Conservation (phyloP, 805 yeast species). For the Candida montana region DNA sequence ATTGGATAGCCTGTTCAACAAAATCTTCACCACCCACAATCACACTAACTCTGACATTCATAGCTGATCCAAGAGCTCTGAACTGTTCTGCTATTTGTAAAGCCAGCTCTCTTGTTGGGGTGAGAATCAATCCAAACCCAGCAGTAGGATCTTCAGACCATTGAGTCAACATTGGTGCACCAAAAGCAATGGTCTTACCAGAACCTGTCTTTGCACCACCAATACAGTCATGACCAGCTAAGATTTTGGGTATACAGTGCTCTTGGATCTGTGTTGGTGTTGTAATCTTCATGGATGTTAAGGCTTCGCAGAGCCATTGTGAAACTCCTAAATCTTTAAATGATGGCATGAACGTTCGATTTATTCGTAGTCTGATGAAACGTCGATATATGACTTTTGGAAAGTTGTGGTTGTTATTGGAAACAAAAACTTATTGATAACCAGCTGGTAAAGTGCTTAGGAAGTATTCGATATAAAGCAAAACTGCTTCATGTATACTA, state of each 20-base stretch:
- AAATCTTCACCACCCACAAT: conserved; percentile 95
- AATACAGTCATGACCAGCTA: conserved; percentile 80
- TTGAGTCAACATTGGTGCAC: conserved; percentile 89
- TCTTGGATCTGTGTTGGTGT: conserved; percentile 83
- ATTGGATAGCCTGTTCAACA: conserved; percentile 76
- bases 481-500: too few relatives aligned
- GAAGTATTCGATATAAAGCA: too few relatives aligned
- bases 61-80: conserved; percentile 82
- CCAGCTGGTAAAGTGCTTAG: too few relatives aligned
- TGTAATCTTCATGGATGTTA: conserved; percentile 73
- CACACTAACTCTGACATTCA: conserved; percentile 78
- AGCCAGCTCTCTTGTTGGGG: conserved; percentile 94
- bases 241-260: conserved; percentile 83
- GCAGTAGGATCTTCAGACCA: conserved; percentile 97
- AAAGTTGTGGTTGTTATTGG: too few relatives aligned
- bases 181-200: conserved; percentile 97
- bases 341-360: conserved; percentile 7
- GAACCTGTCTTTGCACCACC: conserved; percentile 99
- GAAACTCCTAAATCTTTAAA: conserved; percentile 71
- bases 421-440: too few relatives aligned
- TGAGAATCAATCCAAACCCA: conserved; percentile 79
- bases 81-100: conserved; percentile 96
- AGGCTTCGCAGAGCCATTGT: conserved; percentile 80
- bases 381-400: too few relatives aligned
- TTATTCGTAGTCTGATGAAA: not conserved